Evolutionary conservation across 805 yeast genomes (phyloP), one percentile per base, ranked within the genome.

Genomic region (Dipodascus albidus): DNA sequence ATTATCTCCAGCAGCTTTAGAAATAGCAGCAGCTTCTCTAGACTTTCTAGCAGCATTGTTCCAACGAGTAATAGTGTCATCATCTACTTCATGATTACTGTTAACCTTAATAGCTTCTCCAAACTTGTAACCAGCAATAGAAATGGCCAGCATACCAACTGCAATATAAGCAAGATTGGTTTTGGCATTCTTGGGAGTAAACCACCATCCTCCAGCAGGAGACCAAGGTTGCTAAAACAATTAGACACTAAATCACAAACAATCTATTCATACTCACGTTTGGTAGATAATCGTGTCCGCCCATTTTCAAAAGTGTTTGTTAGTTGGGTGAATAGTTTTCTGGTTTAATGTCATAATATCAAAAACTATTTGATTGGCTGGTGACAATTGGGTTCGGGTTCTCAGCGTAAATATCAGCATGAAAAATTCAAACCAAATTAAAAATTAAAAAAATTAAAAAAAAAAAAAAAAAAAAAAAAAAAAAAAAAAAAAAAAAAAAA

Each of bases 121-220:
- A 22, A 73, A 64, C 19, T 56, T 52, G 58, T 68, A 73, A 27
- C 72, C 57, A 27, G 63, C 64, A 47, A 63, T 64, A 20, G 71
- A 59, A 3, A 66, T 62, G 2, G 66, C 66, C 24, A 70, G 64
- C 49, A 71, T 66, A 1, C 76, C 76, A 11, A 68, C 70, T 19
- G 71, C 65, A 9, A 73, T 74, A 49, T 72, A 61, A 14, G 62
- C 52, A 8, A 78, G 73, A 62, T 78, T 78, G 22, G 66, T 57
- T 54, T 69, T 70, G 67, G 75, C 74, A 68, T 79, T 79, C 58
- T 67, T 68, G 19, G 83, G 83, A 15, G 74, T 73, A 61, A 73
- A 74, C 64, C 63, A 73, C 82, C 83, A 79, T 50, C 82, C 83
- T 54, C 83, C 83, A 1, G 79, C 61, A 23, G 79, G 79, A 20